A percentile compares a stretch with the other conserved stretches of the same genome.
phyloP scores from a whole-genome alignment of 345 rosid species.

The Turritis glabra region DNA sequence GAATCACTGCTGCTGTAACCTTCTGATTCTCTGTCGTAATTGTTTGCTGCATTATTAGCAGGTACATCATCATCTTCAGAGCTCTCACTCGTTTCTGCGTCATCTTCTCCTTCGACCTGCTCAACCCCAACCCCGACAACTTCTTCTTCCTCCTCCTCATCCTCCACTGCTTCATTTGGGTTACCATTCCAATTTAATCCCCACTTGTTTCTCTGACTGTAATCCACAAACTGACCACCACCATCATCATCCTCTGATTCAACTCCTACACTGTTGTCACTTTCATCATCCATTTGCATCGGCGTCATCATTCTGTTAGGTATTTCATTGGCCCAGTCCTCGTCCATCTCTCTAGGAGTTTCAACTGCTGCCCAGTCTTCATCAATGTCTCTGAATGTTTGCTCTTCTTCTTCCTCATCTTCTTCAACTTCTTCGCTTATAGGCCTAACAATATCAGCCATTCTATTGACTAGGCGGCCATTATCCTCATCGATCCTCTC shows the following conservation, averaged over 20 bases:
- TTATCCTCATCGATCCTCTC: conserved; percentile 52
- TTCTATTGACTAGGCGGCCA: conserved; percentile 27
- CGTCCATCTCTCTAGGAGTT: conserved; percentile 38
- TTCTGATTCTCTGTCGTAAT: conserved; percentile 52
- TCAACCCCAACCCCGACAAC: conserved; percentile 31
- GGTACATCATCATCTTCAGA: conserved; percentile 43
- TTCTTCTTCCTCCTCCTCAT: conserved; percentile 52
- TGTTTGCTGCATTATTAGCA: conserved; percentile 41
- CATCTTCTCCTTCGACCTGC: conserved; percentile 43
- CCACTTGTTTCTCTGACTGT: conserved; percentile 60
- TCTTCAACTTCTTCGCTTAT: conserved; percentile 32
- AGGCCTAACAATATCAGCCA: conserved; percentile 31
- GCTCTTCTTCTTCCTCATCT: conserved; percentile 37
- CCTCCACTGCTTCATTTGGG: conserved; percentile 56
- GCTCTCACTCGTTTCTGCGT: conserved; percentile 54
- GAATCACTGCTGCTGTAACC: conserved; percentile 83
- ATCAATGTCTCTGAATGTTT: conserved; percentile 32
- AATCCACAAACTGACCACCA: conserved; percentile 52
- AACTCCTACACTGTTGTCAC: conserved; percentile 61
- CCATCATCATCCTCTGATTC: conserved; percentile 71
- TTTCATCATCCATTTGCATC: conserved; percentile 54
- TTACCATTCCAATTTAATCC: conserved; percentile 45
- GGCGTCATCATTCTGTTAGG: conserved; percentile 41
- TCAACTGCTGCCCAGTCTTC: conserved; percentile 34
- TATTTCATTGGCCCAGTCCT: conserved; percentile 35